These are phyloP conservation scores for Penicillium sclerotigenum DNA, from an alignment of 2,329 filamentous ascomycete genomes.

Conservation along the genomic window DNA sequence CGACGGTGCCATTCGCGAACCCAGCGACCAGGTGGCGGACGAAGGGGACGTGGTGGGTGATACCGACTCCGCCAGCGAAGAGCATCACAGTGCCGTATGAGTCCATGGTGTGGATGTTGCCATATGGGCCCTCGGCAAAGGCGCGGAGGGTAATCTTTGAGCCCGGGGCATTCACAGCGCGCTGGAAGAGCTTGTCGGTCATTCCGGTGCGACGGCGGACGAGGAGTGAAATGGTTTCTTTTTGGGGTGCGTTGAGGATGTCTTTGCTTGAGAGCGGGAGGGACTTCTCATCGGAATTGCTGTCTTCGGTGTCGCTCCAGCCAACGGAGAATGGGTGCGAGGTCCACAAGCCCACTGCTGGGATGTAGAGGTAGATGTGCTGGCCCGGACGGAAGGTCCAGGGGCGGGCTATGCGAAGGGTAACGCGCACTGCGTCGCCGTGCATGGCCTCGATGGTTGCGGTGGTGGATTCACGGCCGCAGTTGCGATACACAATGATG, in stretches of 20 bases:
- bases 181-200: slow-evolving; percentile 75
- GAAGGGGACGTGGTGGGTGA: slow-evolving; percentile 91
- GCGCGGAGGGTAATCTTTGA: slow-evolving; percentile 63
- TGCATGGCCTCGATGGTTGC: slow-evolving; percentile 66
- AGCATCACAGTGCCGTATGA: slow-evolving; percentile 91
- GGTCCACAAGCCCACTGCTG: slow-evolving; percentile 64
- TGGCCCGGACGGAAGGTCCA: slow-evolving; percentile 66
- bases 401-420: slow-evolving; percentile 65
- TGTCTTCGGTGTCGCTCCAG: slow-evolving; percentile 62
- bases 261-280: slow-evolving; percentile 51
- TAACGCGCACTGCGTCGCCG: slow-evolving; percentile 68
- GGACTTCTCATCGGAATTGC: slow-evolving; percentile 42
- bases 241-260: slow-evolving; percentile 45
- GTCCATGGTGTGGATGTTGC: slow-evolving; percentile 75
- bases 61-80: slow-evolving; percentile 88
- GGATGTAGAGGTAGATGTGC: slow-evolving; percentile 72
- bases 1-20: slow-evolving; percentile 67
- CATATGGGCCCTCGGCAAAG: slow-evolving; percentile 86
- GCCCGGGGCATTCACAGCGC: slow-evolving; percentile 55
- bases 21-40: slow-evolving; percentile 72
- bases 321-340: slow-evolving; percentile 76
- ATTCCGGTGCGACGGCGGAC: slow-evolving; percentile 85
- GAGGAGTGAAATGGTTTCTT: slow-evolving; percentile 70
- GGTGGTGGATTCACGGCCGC: slow-evolving; percentile 57
- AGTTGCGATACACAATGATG: slow-evolving; percentile 64